A percentile compares a stretch with the other conserved stretches of the same genome.
phyloP scores from a whole-genome alignment of 2,329 filamentous ascomycete genomes.

The Gnomoniopsis smithogilvyi region DNA sequence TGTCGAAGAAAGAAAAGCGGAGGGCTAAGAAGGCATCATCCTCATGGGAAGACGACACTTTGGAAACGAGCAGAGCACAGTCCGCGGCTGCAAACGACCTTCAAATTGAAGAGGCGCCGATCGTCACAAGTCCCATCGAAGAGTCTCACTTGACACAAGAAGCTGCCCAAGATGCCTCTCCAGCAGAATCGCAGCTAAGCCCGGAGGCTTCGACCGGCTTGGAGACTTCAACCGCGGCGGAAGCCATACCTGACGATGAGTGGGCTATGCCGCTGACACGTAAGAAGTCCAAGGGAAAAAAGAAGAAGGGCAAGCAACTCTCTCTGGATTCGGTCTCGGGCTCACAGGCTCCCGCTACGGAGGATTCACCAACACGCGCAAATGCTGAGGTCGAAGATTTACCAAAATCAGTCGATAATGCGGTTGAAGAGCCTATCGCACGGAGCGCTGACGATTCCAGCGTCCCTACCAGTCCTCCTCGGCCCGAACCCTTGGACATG shows the following conservation, averaged over 20 bases:
- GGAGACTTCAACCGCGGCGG: conserved; percentile 15
- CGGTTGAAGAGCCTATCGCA: not conserved
- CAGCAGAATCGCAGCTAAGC: not conserved
- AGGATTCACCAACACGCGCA: not conserved
- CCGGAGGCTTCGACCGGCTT: conserved; percentile 22
- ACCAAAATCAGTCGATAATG: not conserved
- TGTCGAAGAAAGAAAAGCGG: conserved; percentile 20
- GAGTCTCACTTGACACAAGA: not conserved
- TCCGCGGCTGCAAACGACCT: not conserved
- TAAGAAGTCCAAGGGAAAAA: conserved; percentile 35
- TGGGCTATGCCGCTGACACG: conserved; percentile 19
- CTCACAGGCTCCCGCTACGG: conserved; percentile 6
- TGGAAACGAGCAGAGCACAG: conserved; percentile 16
- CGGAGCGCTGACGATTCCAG: not conserved
- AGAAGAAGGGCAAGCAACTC: conserved; percentile 29
- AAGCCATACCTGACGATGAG: conserved; percentile 20
- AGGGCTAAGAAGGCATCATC: conserved; percentile 28
- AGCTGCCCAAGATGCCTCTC: not conserved
- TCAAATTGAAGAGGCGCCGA: not conserved
- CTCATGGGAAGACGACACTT: conserved; percentile 10
- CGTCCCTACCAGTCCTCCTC: not conserved
- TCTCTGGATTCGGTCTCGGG: conserved; percentile 17
- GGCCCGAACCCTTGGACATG: not conserved
- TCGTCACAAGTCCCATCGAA: not conserved
- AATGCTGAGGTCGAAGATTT: too few relatives aligned